These are phyloP conservation scores for Trametes coccinea DNA, from an alignment of 768 basidiomycete species.

Conservation along the genomic window DNA sequence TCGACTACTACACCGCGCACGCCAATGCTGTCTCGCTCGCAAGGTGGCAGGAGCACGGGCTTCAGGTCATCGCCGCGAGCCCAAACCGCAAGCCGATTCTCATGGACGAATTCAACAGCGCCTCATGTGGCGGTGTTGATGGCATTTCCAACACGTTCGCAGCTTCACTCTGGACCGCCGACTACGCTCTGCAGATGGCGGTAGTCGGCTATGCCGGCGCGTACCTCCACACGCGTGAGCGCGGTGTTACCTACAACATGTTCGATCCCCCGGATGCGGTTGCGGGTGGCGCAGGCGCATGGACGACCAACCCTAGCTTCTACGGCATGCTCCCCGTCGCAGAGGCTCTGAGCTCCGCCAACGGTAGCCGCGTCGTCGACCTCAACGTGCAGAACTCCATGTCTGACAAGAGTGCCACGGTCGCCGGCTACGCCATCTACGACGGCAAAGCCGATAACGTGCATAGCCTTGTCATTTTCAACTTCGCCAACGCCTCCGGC, in stretches of 20 bases:
- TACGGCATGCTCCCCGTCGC: conserved; percentile 50
- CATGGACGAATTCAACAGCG: conserved; percentile 57
- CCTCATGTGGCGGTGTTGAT: conserved; percentile 53
- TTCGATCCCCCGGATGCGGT: conserved; percentile 45
- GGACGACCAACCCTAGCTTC: conserved; percentile 51
- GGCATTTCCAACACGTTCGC: conserved; percentile 52
- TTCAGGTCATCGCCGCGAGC: conserved; percentile 37
- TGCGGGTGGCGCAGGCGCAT: conserved; percentile 33
- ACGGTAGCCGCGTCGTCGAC: conserved; percentile 47
- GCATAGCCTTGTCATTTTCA: conserved; percentile 48
- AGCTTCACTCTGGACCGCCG: conserved; percentile 51
- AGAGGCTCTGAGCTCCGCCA: conserved; percentile 43
- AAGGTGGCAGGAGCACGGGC: conserved; percentile 48
- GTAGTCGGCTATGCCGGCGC: conserved; percentile 48
- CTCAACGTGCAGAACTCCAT: conserved; percentile 45
- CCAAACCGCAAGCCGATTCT: conserved; percentile 39
- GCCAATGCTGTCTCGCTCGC: conserved; percentile 43
- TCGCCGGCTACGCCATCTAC: conserved; percentile 60
- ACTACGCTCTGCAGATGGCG: conserved; percentile 55
- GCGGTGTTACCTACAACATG: conserved; percentile 52
- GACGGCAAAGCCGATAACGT: conserved; percentile 47
- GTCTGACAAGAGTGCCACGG: conserved; percentile 38
- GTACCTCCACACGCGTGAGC: conserved; percentile 56
- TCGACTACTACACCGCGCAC: conserved; percentile 49
- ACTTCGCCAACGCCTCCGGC: conserved; percentile 46